A percentile compares a stretch with the other conserved stretches of the same genome.
phyloP scores from a whole-genome alignment of 352 stramenopile species.

The Phytophthora sp. region DNA sequence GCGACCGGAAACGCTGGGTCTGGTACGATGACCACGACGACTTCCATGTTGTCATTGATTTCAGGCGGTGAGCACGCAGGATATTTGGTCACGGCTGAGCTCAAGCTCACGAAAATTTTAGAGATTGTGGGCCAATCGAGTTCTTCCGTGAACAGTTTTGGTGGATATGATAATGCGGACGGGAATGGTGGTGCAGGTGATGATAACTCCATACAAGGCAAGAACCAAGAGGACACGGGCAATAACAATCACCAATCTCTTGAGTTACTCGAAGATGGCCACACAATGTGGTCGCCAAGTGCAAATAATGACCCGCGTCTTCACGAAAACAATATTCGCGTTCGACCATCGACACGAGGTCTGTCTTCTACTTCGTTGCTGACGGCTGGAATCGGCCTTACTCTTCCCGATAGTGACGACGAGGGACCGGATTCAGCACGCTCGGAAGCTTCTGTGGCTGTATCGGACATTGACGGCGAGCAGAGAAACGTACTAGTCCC shows the following conservation, averaged over 20 bases:
- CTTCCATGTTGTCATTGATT: slow-evolving; percentile 38
- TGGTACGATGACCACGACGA: slow-evolving; percentile 26
- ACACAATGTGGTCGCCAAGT: slow-evolving; percentile 64
- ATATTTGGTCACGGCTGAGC: slow-evolving; percentile 60
- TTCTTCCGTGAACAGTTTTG: slow-evolving; percentile 63
- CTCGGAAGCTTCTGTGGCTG: slow-evolving; percentile 49
- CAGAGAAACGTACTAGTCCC: slow-evolving; percentile 67
- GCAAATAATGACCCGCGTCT: slow-evolving; percentile 74
- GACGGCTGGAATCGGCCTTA: slow-evolving; percentile 32
- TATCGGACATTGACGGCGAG: slow-evolving; percentile 34
- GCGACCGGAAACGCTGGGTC: slow-evolving; percentile 4
- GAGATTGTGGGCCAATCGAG: slow-evolving; percentile 81
- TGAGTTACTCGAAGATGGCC: slow-evolving; percentile 61
- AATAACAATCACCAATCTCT: slow-evolving; percentile 37
- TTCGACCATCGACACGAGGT: slow-evolving; percentile 42
- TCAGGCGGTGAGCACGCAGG: slow-evolving; percentile 61
- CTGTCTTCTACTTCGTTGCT: slow-evolving; percentile 24
- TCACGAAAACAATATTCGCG: slow-evolving; percentile 84
- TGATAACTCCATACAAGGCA: slow-evolving; percentile 31
- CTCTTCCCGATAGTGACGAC: slow-evolving; percentile 43
- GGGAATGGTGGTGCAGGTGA: slow-evolving; percentile 39
- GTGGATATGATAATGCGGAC: slow-evolving; percentile 38
- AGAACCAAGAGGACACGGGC: slow-evolving; percentile 29
- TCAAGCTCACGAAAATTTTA: slow-evolving; percentile 83
- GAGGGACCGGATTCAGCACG: slow-evolving; percentile 60